These are phyloP conservation scores for Anthoceros angustus DNA, from an alignment of 225 moss, liverwort and hornwort species.

Conservation along the genomic window DNA sequence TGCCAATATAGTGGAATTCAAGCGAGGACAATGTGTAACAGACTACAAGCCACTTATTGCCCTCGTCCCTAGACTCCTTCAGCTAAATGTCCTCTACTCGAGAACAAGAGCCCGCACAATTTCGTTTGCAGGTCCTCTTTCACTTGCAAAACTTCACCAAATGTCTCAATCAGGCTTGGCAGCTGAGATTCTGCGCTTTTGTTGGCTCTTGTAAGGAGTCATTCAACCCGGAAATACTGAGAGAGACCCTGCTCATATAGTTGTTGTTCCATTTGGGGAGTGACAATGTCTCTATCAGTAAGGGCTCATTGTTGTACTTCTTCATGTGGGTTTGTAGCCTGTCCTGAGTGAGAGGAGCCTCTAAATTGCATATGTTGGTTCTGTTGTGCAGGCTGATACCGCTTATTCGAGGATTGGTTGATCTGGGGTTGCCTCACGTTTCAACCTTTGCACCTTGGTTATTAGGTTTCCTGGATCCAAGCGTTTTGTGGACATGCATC, in stretches of 20 bases:
- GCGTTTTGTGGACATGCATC: neutral
- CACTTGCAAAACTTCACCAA: constrained; percentile 18
- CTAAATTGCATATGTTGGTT: neutral
- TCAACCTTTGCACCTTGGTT: neutral
- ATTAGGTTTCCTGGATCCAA: neutral
- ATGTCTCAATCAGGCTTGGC: constrained; percentile 28
- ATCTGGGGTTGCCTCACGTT: neutral
- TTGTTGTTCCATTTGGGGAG: constrained; percentile 56
- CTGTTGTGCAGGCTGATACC: neutral
- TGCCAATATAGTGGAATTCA: constrained; percentile 57
- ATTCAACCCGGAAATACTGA: constrained; percentile 83
- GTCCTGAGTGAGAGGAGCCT: neutral
- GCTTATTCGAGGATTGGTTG: neutral
- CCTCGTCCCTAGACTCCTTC: constrained; percentile 44
- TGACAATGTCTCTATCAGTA: constrained; percentile 13
- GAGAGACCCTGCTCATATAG: constrained; percentile 57
- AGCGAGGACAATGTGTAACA: constrained; percentile 84
- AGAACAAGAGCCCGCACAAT: constrained; percentile 6
- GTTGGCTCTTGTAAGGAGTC: constrained; percentile 66
- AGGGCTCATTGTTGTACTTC: neutral
- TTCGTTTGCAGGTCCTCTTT: constrained; percentile 12
- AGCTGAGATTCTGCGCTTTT: constrained; percentile 56
- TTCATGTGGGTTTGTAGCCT: neutral
- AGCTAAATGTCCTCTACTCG: constrained; percentile 26
- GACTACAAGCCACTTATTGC: constrained; percentile 74